Conservation (phyloP, 306 rosid species). For the Cucumis cinereus region DNA sequence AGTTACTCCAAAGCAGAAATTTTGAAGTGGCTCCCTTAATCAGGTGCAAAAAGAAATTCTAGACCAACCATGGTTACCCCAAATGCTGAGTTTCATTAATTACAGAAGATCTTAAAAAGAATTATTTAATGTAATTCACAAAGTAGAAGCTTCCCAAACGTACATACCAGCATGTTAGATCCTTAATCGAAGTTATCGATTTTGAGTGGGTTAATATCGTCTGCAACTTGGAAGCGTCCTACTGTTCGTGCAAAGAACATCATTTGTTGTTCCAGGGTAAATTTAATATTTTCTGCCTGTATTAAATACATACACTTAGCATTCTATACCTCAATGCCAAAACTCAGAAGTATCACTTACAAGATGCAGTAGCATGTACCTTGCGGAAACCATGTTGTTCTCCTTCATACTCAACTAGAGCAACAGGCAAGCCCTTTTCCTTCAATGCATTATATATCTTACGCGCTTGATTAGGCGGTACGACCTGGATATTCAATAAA, state of each 20-base stretch:
- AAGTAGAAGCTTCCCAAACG: neutral
- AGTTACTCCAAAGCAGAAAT: neutral
- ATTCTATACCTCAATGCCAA: neutral
- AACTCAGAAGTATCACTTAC: neutral
- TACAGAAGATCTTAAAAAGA: neutral
- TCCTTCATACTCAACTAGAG: conserved; percentile 85
- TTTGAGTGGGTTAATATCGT: conserved; percentile 63
- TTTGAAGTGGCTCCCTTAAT: neutral
- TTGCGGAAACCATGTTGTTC: conserved; percentile 96
- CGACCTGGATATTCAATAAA: conserved; percentile 40
- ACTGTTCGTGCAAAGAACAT: conserved; percentile 84
- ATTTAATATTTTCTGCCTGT: conserved; percentile 93
- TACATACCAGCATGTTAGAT: conserved; percentile 6
- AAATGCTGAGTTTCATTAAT: neutral
- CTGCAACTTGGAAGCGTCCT: conserved; percentile 75
- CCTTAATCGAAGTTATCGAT: conserved; percentile 54
- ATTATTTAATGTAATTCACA: neutral
- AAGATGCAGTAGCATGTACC: conserved; percentile 22
- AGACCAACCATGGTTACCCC: neutral
- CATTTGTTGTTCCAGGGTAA: conserved; percentile 93
- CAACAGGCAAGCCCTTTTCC: conserved; percentile 84
- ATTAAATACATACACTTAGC: conserved; percentile 4
- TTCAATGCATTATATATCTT: conserved; percentile 67
- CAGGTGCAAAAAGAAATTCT: neutral
- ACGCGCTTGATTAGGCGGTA: conserved; percentile 75